Evolutionary conservation across 1,284 basidiomycete genomes (phyloP).

Genomic region (Naganishia sp.): DNA sequence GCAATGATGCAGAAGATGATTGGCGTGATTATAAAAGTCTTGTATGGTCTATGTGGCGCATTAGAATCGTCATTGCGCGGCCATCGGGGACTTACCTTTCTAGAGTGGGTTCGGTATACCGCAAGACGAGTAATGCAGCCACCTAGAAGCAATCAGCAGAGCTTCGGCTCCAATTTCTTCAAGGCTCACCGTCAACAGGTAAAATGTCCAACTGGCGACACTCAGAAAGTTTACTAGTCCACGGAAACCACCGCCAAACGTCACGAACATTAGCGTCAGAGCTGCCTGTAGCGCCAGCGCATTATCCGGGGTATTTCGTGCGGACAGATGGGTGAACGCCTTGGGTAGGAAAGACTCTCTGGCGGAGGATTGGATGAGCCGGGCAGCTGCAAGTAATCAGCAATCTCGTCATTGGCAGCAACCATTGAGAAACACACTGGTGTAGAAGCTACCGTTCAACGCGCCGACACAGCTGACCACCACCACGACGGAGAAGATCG

Average conservation of each 20-base stretch:
- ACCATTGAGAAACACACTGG: slow-evolving; percentile 54
- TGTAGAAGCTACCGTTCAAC: slow-evolving; percentile 82
- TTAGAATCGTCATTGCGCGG: slow-evolving; percentile 1
- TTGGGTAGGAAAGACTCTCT: slow-evolving; percentile 83
- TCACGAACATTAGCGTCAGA: slow-evolving; percentile 73
- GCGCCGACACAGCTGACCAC: slow-evolving; percentile 93
- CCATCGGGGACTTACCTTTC: slow-evolving; percentile 62
- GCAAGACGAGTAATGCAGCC: slow-evolving; percentile 79
- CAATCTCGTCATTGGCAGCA: slow-evolving; percentile 36
- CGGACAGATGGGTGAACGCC: slow-evolving; percentile 74
- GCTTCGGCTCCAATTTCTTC: background rate
- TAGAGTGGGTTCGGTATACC: slow-evolving; percentile 86
- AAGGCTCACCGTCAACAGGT: slow-evolving; percentile 75
- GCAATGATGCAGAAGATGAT: slow-evolving; percentile 88
- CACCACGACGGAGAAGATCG: slow-evolving; percentile 81
- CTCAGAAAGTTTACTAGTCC: slow-evolving; percentile 75
- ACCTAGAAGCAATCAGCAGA: slow-evolving; percentile 58
- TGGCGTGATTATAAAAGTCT: slow-evolving; percentile 86
- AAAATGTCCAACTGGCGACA: slow-evolving; percentile 74
- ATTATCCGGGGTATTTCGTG: slow-evolving; percentile 76
- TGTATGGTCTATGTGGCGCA: slow-evolving; percentile 70
- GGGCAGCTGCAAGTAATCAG: slow-evolving; percentile 55
- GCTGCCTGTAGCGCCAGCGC: slow-evolving; percentile 74
- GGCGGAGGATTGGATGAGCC: slow-evolving; percentile 84
- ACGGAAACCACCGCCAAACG: slow-evolving; percentile 83